A percentile compares a stretch with the other conserved stretches of the same genome.
Conservation (phyloP, 768 basidiomycete genomes). For the Mycena filopes region DNA sequence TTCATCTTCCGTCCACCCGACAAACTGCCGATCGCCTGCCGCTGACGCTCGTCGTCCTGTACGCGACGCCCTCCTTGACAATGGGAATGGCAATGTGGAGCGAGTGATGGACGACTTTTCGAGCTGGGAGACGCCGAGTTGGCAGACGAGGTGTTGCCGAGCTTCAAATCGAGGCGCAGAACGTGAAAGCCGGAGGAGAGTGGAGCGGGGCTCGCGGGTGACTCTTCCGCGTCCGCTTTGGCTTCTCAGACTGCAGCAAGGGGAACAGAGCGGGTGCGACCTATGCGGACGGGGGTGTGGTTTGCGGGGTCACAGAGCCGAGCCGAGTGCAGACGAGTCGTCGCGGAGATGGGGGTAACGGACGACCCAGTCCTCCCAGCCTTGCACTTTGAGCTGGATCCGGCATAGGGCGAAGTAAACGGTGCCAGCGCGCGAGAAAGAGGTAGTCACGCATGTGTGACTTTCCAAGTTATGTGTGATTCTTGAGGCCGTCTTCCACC, state of each 20-base stretch:
- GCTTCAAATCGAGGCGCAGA: conserved; percentile 91
- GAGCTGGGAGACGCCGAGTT: conserved; percentile 85
- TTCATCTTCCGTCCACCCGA: conserved; percentile 99
- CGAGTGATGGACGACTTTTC: conserved; percentile 94
- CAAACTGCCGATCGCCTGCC: conserved; percentile 84
- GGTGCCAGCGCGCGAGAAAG: no score
- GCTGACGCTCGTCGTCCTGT: conserved; percentile 88
- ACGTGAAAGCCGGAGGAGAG: conserved; percentile 79
- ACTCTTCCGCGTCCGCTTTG: conserved; percentile 53
- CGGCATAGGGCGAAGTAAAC: no score
- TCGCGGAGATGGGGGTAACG: conserved; percentile 84
- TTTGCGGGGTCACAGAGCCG: conserved; percentile 70
- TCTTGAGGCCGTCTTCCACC: no score
- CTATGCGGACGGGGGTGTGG: conserved; percentile 70
- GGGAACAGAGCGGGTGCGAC: conserved; percentile 68
- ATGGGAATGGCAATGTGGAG: conserved; percentile 92
- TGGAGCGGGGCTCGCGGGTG: conserved; percentile 45
- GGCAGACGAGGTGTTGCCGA: conserved; percentile 78
- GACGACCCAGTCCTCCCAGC: conserved; percentile 86
- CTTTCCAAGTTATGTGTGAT: no score
- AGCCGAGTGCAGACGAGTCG: conserved; percentile 41
- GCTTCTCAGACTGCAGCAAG: conserved; percentile 62
- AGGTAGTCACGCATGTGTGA: no score
- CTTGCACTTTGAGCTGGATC: no score
- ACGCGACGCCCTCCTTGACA: conserved; percentile 72